Evolutionary conservation across 371 early-diverging fungal species (phyloP).

Genomic region (Encephalitozoon hellem): DNA sequence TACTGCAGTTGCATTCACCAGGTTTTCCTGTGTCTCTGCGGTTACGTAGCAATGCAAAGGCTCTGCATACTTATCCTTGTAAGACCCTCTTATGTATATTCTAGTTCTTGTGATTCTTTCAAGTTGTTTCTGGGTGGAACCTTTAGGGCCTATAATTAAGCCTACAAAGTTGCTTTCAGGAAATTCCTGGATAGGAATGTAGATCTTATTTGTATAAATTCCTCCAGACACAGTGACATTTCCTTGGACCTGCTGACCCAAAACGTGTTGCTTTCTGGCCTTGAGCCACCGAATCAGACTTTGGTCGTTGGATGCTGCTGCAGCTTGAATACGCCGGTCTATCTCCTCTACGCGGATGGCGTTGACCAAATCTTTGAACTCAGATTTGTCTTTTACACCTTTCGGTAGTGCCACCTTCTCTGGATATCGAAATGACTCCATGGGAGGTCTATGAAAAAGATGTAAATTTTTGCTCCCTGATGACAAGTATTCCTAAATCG

Average conservation of each 20-base stretch:
- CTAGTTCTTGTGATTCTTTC: conserved; percentile 80
- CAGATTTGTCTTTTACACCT: not conserved
- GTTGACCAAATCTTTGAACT: not conserved
- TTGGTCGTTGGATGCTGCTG: not conserved
- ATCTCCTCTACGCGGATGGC: not conserved
- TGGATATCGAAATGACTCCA: not conserved
- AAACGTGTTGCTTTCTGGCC: not conserved
- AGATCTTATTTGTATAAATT: not conserved
- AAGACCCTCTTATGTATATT: conserved; percentile 85
- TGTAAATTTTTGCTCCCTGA: conserved; percentile 27
- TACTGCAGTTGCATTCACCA: conserved; percentile 70
- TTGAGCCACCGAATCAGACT: not conserved
- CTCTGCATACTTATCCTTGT: conserved; percentile 80
- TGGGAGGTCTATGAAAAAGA: not conserved
- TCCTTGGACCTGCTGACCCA: not conserved
- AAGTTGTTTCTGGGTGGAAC: conserved; percentile 81
- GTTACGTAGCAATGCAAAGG: conserved; percentile 80
- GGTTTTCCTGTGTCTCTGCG: conserved; percentile 76
- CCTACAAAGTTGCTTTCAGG: conserved; percentile 93
- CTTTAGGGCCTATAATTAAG: conserved; percentile 83
- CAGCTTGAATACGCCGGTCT: not conserved
- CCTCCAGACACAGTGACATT: not conserved
- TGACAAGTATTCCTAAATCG: conserved; percentile 4
- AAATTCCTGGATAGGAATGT: conserved; percentile 79
- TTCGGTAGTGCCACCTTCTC: not conserved